Evolutionary conservation across 2,329 filamentous ascomycete species (phyloP).

Genomic region (Pyrenochaeta sp.): DNA sequence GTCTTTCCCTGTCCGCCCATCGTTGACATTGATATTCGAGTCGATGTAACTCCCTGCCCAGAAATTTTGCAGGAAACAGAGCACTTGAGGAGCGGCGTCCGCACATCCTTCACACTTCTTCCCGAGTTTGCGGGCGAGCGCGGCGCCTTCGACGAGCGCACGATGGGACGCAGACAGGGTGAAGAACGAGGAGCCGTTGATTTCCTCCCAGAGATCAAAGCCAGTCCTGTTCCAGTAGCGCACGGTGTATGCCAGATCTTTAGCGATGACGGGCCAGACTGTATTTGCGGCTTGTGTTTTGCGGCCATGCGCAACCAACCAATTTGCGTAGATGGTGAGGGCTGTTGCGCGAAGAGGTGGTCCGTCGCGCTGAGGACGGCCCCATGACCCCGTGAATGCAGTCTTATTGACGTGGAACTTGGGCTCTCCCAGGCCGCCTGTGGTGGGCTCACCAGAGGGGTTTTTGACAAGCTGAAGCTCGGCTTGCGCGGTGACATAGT

Average conservation of each 20-base stretch:
- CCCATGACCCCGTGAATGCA: conserved; percentile 74
- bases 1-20: conserved; percentile 72
- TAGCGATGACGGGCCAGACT: conserved; percentile 77
- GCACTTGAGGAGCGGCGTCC: conserved; percentile 70
- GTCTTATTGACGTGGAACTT: conserved; percentile 73
- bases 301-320: conserved; percentile 70
- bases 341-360: conserved; percentile 78
- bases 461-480: conserved; percentile 71
- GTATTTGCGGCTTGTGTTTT: conserved; percentile 51
- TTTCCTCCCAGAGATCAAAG: conserved; percentile 87
- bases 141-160: conserved; percentile 68
- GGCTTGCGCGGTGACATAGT: conserved; percentile 74
- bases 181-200: conserved; percentile 79
- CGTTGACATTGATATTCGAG: conserved; percentile 69
- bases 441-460: conserved; percentile 66
- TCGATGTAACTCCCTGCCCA: conserved; percentile 73
- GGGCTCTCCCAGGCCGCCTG: conserved; percentile 70
- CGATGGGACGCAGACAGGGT: conserved; percentile 75
- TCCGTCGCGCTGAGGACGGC: conserved; percentile 80
- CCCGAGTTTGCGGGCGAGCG: conserved; percentile 70
- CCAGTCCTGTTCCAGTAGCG: conserved; percentile 69
- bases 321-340: conserved; percentile 74
- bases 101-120: conserved; percentile 67
- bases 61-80: conserved; percentile 77
- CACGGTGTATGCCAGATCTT: conserved; percentile 77